Evolutionary conservation across 2,329 filamentous ascomycete genomes (phyloP).

Genomic region (Xylaria sp.): DNA sequence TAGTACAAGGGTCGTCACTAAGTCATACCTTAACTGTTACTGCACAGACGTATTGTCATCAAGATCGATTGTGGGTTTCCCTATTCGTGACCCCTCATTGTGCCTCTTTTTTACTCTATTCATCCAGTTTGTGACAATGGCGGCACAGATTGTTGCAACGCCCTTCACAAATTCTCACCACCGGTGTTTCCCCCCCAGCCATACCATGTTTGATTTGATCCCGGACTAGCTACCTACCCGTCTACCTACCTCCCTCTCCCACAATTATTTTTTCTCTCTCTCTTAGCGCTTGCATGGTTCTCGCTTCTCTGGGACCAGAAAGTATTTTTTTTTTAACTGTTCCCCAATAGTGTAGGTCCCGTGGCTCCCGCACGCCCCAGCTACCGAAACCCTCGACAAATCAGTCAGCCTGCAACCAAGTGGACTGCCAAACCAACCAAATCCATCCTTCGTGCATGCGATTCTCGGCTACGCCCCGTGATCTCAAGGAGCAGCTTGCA

Average conservation of each 20-base stretch:
- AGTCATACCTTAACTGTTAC: neutral
- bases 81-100: constrained; percentile 5
- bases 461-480: constrained; percentile 23
- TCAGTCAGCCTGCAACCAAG: constrained; percentile 26
- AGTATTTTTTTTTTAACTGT: constrained; percentile 25
- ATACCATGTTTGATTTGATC: neutral
- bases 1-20: constrained; percentile 9
- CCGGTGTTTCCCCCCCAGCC: neutral
- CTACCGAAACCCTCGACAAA: constrained; percentile 27
- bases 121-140: constrained; percentile 12
- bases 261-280: neutral
- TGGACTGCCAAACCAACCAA: constrained; percentile 25
- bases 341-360: constrained; percentile 27
- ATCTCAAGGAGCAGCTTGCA: constrained; percentile 16
- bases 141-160: constrained; percentile 14
- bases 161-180: constrained; percentile 1
- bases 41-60: constrained; percentile 8
- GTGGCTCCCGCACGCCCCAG: constrained; percentile 24
- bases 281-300: constrained; percentile 7
- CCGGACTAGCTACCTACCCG: neutral
- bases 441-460: constrained; percentile 21
- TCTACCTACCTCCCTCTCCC: neutral
- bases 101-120: constrained; percentile 14
- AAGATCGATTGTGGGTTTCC: constrained; percentile 18
- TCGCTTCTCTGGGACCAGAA: constrained; percentile 6